phyloP scores from a whole-genome alignment of 2,329 filamentous ascomycete genomes.

The Aspergillus tamarii region DNA sequence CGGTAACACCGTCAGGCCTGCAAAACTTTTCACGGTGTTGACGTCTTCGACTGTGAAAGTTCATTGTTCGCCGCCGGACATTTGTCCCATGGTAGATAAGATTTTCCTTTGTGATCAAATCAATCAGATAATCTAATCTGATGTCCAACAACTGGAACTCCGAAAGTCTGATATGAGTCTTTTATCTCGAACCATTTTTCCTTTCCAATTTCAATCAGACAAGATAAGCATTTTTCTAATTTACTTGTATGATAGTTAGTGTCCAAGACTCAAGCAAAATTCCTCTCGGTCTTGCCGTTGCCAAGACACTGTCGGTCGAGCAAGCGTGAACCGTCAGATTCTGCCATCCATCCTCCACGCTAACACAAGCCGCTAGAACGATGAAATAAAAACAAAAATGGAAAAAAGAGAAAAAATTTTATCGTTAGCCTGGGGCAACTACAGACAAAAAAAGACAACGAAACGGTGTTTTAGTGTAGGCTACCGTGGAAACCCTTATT shows the following conservation, averaged over 20 bases:
- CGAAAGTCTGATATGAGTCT: not conserved
- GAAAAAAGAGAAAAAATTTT: not conserved
- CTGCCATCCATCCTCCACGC: not conserved
- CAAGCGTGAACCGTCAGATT: not conserved
- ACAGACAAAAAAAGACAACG: not conserved
- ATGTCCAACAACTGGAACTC: not conserved
- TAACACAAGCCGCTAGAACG: not conserved
- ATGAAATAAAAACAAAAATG: not conserved
- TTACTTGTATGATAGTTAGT: not conserved
- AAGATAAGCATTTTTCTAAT: not conserved
- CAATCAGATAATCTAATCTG: constrained; percentile 9
- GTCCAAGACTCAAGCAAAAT: too few species aligned
- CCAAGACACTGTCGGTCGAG: not conserved
- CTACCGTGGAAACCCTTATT: not conserved
- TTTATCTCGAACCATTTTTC: not conserved
- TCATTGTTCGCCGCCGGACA: not conserved
- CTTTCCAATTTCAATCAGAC: not conserved
- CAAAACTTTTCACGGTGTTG: not conserved
- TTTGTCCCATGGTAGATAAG: not conserved
- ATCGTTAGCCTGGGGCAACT: not conserved
- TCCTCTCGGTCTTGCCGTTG: not conserved
- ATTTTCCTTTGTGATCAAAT: not conserved
- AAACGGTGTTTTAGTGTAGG: not conserved
- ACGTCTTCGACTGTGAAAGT: not conserved
- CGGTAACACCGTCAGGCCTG: not conserved